Percentiles rank a stretch among this genome's conserved stretches.
phyloP scores from a whole-genome alignment of 1,284 basidiomycete species.

The Amylostereum areolatum region DNA sequence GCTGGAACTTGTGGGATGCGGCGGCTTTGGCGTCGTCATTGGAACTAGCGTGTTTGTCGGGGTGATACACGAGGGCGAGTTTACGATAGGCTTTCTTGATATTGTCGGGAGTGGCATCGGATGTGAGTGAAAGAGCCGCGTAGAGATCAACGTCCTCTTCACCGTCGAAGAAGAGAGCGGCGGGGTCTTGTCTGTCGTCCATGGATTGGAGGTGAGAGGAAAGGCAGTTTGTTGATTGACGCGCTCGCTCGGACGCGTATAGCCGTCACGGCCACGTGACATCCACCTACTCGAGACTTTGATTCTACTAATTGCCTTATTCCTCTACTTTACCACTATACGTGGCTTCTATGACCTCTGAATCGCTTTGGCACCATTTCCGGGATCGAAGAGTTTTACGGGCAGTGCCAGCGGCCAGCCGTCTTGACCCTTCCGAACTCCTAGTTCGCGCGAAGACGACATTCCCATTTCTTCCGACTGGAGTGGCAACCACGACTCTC shows the following conservation, averaged over 20 bases:
- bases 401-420: background rate
- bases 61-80: constrained; percentile 78
- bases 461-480: background rate
- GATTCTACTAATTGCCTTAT: too few species aligned
- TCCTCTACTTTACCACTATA: too few species aligned
- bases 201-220: constrained; percentile 15
- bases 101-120: constrained; percentile 51
- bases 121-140: constrained; percentile 54
- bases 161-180: constrained; percentile 72
- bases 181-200: constrained; percentile 59
- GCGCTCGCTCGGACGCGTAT: constrained; percentile 6
- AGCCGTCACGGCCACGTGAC: background rate
- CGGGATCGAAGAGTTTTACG: too few species aligned
- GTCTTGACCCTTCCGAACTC: background rate
- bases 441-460: background rate
- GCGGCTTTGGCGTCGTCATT: constrained; percentile 54
- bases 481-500: background rate
- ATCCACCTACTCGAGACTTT: too few species aligned
- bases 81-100: constrained; percentile 84
- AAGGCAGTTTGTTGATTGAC: constrained; percentile 1
- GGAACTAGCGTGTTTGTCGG: constrained; percentile 78
- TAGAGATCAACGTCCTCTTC: constrained; percentile 72
- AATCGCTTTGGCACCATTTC: too few species aligned
- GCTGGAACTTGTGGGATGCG: constrained; percentile 75
- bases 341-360: too few species aligned